These are phyloP conservation scores for Talinum fruticosum DNA, from an alignment of 148 eudicot genomes.

Conservation along the genomic window DNA sequence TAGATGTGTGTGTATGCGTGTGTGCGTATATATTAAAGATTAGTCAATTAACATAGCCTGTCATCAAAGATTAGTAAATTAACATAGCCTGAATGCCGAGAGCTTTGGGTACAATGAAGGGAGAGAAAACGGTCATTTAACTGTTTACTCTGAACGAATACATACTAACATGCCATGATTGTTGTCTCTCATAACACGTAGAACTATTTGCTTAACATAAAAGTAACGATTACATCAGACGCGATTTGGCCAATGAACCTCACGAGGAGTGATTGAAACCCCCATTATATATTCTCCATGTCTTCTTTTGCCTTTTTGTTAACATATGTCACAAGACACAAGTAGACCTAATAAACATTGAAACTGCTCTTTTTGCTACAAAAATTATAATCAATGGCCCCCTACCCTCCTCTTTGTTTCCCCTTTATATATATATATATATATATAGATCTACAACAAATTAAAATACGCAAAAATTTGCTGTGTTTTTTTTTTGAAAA, in stretches of 20 bases:
- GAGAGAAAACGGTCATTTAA: background rate
- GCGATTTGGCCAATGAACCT: background rate
- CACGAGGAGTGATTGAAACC: background rate
- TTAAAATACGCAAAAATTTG: too few relatives aligned
- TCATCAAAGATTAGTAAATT: too few relatives aligned
- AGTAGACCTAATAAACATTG: background rate
- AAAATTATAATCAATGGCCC: too few relatives aligned
- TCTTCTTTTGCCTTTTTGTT: background rate
- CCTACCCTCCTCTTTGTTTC: too few relatives aligned
- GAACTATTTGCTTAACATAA: constrained; percentile 16
- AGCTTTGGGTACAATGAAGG: background rate
- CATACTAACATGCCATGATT: background rate
- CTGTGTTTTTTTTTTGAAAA: too few relatives aligned
- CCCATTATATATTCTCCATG: background rate
- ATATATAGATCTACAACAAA: too few relatives aligned
- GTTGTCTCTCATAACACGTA: background rate
- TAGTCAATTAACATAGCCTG: too few relatives aligned
- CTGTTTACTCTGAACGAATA: background rate
- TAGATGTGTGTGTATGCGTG: too few relatives aligned
- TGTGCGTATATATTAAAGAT: too few relatives aligned
- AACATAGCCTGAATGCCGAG: too few relatives aligned
- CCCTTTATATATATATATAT: too few relatives aligned
- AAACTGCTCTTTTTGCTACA: background rate
- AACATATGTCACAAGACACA: background rate
- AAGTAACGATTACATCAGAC: background rate